phyloP scores from a whole-genome alignment of 2,329 filamentous ascomycete species.

The Dactylellina haptotyla region DNA sequence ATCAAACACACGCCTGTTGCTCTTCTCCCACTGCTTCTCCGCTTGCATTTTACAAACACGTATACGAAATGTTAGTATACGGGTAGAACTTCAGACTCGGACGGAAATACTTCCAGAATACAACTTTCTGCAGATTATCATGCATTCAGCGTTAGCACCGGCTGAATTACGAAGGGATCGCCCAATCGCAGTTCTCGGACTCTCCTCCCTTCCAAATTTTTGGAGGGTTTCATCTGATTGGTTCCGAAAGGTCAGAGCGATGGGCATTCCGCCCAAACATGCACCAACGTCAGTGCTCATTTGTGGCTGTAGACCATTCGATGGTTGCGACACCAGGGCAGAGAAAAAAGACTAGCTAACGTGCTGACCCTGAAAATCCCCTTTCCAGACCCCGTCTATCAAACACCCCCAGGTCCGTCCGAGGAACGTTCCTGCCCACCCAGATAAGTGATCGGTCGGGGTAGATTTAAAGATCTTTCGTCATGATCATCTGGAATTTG shows the following conservation, averaged over 20 bases:
- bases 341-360: neutral
- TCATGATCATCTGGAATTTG: conserved; percentile 17
- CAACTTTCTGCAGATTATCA: neutral
- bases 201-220: conserved; percentile 13
- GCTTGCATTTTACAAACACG: too few relatives aligned
- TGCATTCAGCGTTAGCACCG: conserved; percentile 28
- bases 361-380: conserved; percentile 39
- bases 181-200: conserved; percentile 34
- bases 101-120: conserved; percentile 18
- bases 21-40: conserved; percentile 12
- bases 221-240: conserved; percentile 23
- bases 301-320: conserved; percentile 21
- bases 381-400: conserved; percentile 35
- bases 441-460: conserved; percentile 19
- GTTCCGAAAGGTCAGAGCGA: conserved; percentile 1
- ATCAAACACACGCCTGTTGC: neutral
- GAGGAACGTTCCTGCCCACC: conserved; percentile 33
- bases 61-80: neutral
- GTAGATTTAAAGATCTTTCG: conserved; percentile 8
- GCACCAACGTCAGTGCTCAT: conserved; percentile 25
- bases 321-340: neutral
- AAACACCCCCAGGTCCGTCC: conserved; percentile 38
- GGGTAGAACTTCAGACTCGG: neutral
- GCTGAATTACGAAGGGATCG: conserved; percentile 39
- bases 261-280: conserved; percentile 26